phyloP scores from a whole-genome alignment of 1,284 basidiomycete genomes.

The Trichosporon inkin region DNA sequence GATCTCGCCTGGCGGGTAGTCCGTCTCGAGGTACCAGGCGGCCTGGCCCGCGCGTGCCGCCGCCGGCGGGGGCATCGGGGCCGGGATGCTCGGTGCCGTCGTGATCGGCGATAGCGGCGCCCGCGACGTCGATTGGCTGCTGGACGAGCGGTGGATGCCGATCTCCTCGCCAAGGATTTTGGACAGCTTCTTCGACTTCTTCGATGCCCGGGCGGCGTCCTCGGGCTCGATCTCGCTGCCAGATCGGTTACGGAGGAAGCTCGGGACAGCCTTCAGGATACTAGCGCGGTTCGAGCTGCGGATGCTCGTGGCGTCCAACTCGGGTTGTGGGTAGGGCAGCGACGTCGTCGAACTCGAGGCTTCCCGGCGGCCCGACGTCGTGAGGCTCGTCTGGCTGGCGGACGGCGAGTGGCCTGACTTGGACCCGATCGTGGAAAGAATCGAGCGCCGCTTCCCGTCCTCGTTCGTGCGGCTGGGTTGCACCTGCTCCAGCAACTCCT shows the following conservation, averaged over 20 bases:
- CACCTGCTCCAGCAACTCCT: constrained; percentile 40
- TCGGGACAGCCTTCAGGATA: constrained; percentile 40
- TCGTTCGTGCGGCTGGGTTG: not conserved
- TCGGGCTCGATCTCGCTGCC: constrained; percentile 24
- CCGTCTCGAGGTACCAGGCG: constrained; percentile 81
- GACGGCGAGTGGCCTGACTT: constrained; percentile 23
- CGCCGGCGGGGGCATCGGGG: constrained; percentile 13
- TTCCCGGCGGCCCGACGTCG: constrained; percentile 10
- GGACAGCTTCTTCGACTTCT: constrained; percentile 58
- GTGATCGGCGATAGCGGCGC: not conserved
- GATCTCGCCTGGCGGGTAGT: constrained; percentile 75
- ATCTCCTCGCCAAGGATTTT: constrained; percentile 71
- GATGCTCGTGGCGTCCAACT: constrained; percentile 31
- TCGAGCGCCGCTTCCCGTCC: constrained; percentile 7
- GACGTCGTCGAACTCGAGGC: constrained; percentile 41
- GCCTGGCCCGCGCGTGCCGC: constrained; percentile 47
- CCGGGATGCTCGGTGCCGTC: constrained; percentile 6
- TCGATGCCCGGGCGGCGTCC: constrained; percentile 8
- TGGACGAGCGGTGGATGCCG: constrained; percentile 11
- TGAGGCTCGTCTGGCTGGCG: constrained; percentile 28
- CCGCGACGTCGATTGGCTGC: not conserved
- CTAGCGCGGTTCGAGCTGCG: constrained; percentile 36
- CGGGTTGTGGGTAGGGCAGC: constrained; percentile 33
- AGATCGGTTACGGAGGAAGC: constrained; percentile 30
- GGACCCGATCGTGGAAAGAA: constrained; percentile 2